Conservation (phyloP, 352 stramenopile genomes). For the Pythium sukuiense region DNA sequence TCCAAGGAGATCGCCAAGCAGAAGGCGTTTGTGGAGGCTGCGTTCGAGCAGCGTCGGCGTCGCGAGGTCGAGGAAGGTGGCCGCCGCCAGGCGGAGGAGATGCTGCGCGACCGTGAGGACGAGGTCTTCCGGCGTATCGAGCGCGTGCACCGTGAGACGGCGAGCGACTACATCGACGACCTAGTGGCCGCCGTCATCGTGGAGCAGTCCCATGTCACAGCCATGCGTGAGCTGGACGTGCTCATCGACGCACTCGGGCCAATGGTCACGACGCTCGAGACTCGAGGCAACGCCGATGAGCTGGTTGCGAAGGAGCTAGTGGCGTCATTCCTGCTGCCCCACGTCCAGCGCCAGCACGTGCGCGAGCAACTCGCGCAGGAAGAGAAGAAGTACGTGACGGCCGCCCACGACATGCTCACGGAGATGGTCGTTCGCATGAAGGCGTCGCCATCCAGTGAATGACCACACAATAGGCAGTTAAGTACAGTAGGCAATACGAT, state of each 20-base stretch:
- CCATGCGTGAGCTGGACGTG: slow-evolving; percentile 57
- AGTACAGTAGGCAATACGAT: background rate
- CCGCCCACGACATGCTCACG: slow-evolving; percentile 56
- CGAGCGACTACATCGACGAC: slow-evolving; percentile 66
- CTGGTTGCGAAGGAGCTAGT: slow-evolving; percentile 78
- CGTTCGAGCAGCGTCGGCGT: slow-evolving; percentile 61
- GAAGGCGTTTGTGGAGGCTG: slow-evolving; percentile 66
- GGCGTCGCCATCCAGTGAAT: background rate
- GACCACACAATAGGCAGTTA: background rate
- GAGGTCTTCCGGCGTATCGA: slow-evolving; percentile 78
- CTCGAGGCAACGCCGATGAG: slow-evolving; percentile 45
- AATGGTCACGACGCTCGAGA: slow-evolving; percentile 59
- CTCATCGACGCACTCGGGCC: slow-evolving; percentile 38
- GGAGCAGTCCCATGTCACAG: slow-evolving; percentile 45
- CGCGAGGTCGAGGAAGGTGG: slow-evolving; percentile 88
- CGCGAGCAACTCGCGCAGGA: slow-evolving; percentile 54
- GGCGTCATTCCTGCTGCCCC: slow-evolving; percentile 76
- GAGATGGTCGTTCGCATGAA: slow-evolving; percentile 33
- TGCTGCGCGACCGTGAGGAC: slow-evolving; percentile 79
- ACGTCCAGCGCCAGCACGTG: slow-evolving; percentile 69
- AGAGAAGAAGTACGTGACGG: slow-evolving; percentile 68
- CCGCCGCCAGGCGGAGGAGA: slow-evolving; percentile 83
- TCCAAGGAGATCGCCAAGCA: slow-evolving; percentile 79
- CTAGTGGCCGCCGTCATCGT: slow-evolving; percentile 58
- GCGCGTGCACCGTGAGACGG: slow-evolving; percentile 80